Evolutionary conservation across 2,329 filamentous ascomycete genomes (phyloP), one percentile per base, ranked within the genome.

Genomic region (Trichoderma cornu-damae): DNA sequence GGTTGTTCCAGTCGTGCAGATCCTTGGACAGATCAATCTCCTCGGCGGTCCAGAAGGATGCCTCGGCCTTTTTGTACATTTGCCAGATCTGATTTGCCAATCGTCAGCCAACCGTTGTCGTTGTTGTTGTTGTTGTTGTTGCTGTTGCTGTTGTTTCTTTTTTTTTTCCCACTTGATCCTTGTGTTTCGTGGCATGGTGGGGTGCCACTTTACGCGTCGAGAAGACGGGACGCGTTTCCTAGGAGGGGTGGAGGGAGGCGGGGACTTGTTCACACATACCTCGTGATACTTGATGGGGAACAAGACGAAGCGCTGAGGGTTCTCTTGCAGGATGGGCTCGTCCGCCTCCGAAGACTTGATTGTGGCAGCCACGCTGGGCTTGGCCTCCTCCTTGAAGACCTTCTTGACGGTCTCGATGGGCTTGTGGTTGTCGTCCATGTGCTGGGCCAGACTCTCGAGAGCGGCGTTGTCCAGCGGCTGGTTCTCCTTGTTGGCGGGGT

Each of bases 61-160:
- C 94, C 76, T 99, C 93, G 65, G 92, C 92, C 80, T 97, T 97
- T 86, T 99, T 99, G 85, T 99, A 99, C 93, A 97, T 97, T 77
- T 97, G 93, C 94, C 94, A 99, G 75, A 96, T 95, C 92, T 96
- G 63, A 61, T 53, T 49, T 60, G 61, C 51, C 61, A 57, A 61
- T 57, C 58, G 71, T 82, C 70, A 80, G 75, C 5, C 26, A 26
- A 43, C n/a, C 67, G 42, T 6, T 30, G n/a, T 40, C n/a, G n/a
- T n/a, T n/a, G n/a, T n/a, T n/a, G n/a, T n/a, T n/a, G n/a, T n/a
- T n/a, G n/a, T n/a, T n/a, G n/a, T n/a, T n/a, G n/a, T n/a, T n/a
- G n/a, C n/a, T n/a, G n/a, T n/a, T n/a, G n/a, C n/a, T n/a, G n/a
- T n/a, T n/a, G n/a, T 50, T 24, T 11, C 48, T 26, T 14, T 20